Evolutionary conservation across 805 yeast genomes (phyloP).

Genomic region (Debaryomyces castellii): DNA sequence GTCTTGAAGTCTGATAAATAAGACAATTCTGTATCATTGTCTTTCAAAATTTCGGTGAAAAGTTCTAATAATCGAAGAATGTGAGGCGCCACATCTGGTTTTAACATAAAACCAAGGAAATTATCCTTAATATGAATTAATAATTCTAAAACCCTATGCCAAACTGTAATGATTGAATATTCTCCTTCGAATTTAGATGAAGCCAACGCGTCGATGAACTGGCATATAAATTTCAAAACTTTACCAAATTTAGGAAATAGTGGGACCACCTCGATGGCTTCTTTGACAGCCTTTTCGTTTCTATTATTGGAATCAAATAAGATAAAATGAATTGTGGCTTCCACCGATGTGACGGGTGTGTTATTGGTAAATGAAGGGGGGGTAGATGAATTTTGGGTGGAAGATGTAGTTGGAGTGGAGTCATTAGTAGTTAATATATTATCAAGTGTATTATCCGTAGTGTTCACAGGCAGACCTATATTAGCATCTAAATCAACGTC

Average conservation of each 20-base stretch:
- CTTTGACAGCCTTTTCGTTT: slow-evolving; percentile 13
- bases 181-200: slow-evolving; percentile 15
- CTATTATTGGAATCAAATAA: slow-evolving; percentile 27
- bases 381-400: background rate
- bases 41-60: slow-evolving; percentile 23
- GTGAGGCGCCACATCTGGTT: slow-evolving; percentile 58
- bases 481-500: background rate
- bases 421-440: background rate
- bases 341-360: slow-evolving; percentile 53
- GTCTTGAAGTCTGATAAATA: slow-evolving; percentile 54
- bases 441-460: background rate
- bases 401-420: background rate
- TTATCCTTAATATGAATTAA: slow-evolving; percentile 56
- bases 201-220: slow-evolving; percentile 6
- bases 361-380: slow-evolving; percentile 14
- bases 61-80: slow-evolving; percentile 51
- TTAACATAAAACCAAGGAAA: slow-evolving; percentile 70
- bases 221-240: slow-evolving; percentile 20
- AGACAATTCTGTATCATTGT: slow-evolving; percentile 6
- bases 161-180: slow-evolving; percentile 27
- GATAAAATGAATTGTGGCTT: slow-evolving; percentile 74
- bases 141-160: slow-evolving; percentile 52
- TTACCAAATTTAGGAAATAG: slow-evolving; percentile 33
- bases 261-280: slow-evolving; percentile 30
- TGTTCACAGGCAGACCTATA: background rate